Conservation (phyloP, 2,329 filamentous ascomycete genomes). For the Clarireedia homoeocarpa region DNA sequence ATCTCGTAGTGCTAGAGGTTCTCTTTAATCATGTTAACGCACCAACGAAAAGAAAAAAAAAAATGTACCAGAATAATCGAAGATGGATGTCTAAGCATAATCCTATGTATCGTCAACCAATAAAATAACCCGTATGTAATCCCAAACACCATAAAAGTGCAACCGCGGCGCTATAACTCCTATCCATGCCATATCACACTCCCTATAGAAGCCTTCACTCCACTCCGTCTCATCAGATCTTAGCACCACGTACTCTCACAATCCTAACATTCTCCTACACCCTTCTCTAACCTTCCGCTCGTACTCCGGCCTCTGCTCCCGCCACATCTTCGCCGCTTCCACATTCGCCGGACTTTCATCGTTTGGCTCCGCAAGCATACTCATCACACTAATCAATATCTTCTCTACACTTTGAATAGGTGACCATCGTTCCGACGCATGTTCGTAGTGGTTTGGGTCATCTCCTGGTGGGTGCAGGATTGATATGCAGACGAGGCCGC, state of each 20-base stretch:
- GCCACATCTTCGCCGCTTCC: conserved; percentile 94
- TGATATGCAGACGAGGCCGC: conserved; percentile 92
- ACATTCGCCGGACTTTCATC: conserved; percentile 96
- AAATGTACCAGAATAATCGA: no score
- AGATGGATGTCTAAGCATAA: no score
- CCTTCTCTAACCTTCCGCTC: conserved; percentile 78
- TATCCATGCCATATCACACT: no score
- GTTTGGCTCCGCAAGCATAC: conserved; percentile 95
- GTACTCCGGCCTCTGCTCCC: conserved; percentile 75
- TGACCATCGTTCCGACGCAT: conserved; percentile 90
- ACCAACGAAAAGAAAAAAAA: no score
- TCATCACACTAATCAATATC: conserved; percentile 94
- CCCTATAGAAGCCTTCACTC: no score
- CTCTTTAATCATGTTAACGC: no score
- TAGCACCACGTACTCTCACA: conserved; percentile 36
- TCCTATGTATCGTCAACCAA: no score
- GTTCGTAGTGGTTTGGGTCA: conserved; percentile 97
- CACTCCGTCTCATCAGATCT: no score
- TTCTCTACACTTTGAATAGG: conserved; percentile 97
- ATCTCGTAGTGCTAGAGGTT: no score
- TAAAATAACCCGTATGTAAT: no score
- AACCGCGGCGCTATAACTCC: no score
- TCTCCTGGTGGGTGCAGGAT: conserved; percentile 95
- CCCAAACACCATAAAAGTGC: no score
- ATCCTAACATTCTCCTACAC: conserved; percentile 69